phyloP scores from a whole-genome alignment of 1,284 basidiomycete genomes.

The Leccinum pachyderme region DNA sequence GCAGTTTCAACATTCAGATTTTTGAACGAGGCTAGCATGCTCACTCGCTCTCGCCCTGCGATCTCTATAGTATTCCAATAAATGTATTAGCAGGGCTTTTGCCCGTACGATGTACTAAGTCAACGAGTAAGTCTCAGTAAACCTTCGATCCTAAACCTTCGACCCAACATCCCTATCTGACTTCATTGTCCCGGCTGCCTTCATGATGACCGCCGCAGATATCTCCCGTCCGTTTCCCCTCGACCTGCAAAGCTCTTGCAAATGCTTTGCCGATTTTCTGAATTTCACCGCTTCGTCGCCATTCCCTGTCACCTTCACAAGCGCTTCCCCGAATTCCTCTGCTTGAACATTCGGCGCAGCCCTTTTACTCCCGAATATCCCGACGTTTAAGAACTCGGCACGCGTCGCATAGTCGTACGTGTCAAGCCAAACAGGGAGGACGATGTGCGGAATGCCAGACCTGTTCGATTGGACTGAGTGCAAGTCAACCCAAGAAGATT shows the following conservation, averaged over 20 bases:
- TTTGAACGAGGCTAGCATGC: no score
- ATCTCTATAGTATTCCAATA: no score
- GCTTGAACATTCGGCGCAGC: slow-evolving; percentile 10
- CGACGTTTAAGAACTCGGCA: slow-evolving; percentile 15
- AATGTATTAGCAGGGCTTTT: no score
- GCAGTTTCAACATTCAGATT: no score
- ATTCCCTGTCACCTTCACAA: slow-evolving; percentile 10
- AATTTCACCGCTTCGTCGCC: slow-evolving; percentile 7
- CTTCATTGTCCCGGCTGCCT: neutral
- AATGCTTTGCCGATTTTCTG: slow-evolving; percentile 4
- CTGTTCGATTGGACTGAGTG: neutral
- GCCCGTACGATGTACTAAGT: no score
- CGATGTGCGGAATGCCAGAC: slow-evolving; percentile 10
- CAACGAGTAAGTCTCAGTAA: no score
- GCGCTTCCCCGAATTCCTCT: slow-evolving; percentile 11
- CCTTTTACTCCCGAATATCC: slow-evolving; percentile 8
- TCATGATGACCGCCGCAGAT: slow-evolving; percentile 2
- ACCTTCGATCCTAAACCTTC: no score
- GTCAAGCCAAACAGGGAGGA: slow-evolving; percentile 17
- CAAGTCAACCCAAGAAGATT: neutral
- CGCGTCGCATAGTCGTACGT: slow-evolving; percentile 15
- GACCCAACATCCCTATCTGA: neutral
- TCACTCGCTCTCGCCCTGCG: no score
- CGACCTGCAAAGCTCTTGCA: slow-evolving; percentile 8
- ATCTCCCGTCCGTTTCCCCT: slow-evolving; percentile 10